Base-by-base conservation (phyloP, 2,329 filamentous ascomycete genomes). In the Nemania sp. region DNA sequence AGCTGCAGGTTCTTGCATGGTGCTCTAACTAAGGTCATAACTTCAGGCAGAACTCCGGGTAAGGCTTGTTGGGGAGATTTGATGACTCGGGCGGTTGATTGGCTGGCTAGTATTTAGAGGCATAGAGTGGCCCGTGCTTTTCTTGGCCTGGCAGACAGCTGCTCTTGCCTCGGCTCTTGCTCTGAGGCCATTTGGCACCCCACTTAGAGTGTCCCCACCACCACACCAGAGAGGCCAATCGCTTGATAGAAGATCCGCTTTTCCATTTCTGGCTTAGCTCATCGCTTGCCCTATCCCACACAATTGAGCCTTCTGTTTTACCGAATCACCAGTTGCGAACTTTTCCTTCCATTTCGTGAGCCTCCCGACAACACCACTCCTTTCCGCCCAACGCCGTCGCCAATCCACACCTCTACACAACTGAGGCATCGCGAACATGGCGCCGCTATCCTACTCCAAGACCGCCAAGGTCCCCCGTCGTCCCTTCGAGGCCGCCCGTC, bases 401-500 rank as follows among this genome's bases (percentile, higher is more conserved):
- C 62, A 54, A 61, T 54, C 59, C 61, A 54, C 46, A 54, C 57
- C 37, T 45, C 52, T 70, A 74, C 70, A 73, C 73, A 75, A 70
- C 57, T 51, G 61, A 65, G 63, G 41, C 50, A 52, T 67, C 67
- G 66, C 68, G 64, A 68, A 33, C 64, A 76, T 76, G 75, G 70
- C 72, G 70, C 73, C 75, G 68, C 80, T 86, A 76, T 89, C 88
- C 72, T 96, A 97, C 84, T 95, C 89, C 77, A 99, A 99, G 91
- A 99, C 94, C 85, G 95, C 95, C 79, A 96, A 96, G 89, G 91
- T 96, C 84, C 92, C 93, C 74, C 85, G 89, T 81, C 89, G 93
- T 82, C 93, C 94, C 75, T 97, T 96, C 86, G 94, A 97, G 90
- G 93, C 92, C 80, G 94, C 94, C 83, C 94, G 94, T 89, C 86